phyloP scores from a whole-genome alignment of 139 green algal species.

The Yamagishiella unicocca region DNA sequence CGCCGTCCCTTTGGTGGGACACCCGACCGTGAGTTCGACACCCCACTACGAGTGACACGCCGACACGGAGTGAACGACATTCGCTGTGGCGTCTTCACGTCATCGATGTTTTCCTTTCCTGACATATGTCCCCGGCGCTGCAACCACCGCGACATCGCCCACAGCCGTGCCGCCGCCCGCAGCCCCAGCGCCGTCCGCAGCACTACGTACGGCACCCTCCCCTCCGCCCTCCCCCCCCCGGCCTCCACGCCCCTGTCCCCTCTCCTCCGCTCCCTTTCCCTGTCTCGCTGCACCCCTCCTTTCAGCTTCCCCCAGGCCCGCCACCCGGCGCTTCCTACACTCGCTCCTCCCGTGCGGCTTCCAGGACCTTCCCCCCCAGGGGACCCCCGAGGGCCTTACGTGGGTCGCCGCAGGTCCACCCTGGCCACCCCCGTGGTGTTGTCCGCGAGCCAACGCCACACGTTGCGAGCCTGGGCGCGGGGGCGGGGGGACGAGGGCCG shows the following conservation, averaged over 20 bases:
- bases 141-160: no score
- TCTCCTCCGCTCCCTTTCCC: neutral
- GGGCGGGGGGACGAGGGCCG: no score
- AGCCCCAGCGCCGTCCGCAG: no score
- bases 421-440: slow-evolving; percentile 67
- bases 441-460: slow-evolving; percentile 53
- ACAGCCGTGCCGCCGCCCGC: no score
- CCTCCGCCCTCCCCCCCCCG: neutral
- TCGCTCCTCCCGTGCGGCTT: neutral
- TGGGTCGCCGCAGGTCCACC: slow-evolving; percentile 71
- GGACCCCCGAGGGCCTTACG: slow-evolving; percentile 56
- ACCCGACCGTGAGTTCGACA: no score
- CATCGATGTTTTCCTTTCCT: no score
- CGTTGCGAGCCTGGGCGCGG: slow-evolving; percentile 48
- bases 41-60: no score
- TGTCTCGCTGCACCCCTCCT: neutral
- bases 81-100: no score
- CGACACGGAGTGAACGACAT: no score
- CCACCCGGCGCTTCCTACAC: neutral
- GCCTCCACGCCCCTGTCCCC: neutral
- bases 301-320: neutral
- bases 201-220: no score
- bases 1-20: no score
- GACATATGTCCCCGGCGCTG: no score
- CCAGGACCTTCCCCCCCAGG: neutral